Evolutionary conservation across 306 rosid genomes (phyloP).

Genomic region (Erythrophleum fordii): DNA sequence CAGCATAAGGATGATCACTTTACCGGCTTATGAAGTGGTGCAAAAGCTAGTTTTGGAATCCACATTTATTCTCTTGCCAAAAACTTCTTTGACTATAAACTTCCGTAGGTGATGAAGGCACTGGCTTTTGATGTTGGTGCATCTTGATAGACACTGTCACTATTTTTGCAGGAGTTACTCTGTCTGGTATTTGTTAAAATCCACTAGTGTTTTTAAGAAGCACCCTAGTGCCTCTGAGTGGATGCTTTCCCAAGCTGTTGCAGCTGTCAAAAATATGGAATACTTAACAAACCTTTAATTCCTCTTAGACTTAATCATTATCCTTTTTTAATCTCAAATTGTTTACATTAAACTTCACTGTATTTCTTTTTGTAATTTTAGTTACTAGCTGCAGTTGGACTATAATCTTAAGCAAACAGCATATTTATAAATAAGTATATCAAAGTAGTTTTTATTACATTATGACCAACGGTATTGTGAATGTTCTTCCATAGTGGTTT

Average conservation of each 20-base stretch:
- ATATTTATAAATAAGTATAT: too few species aligned
- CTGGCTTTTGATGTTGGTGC: too few species aligned
- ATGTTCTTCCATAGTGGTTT: not conserved
- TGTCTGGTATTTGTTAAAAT: not conserved
- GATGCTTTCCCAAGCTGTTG: too few species aligned
- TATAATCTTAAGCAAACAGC: too few species aligned
- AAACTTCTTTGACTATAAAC: not conserved
- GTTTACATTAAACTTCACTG: not conserved
- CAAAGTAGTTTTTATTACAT: too few species aligned
- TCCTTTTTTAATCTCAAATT: not conserved
- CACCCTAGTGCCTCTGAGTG: not conserved
- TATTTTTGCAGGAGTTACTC: too few species aligned
- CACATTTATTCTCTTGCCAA: too few species aligned
- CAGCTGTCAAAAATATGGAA: too few species aligned
- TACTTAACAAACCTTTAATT: too few species aligned
- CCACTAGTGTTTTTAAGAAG: not conserved
- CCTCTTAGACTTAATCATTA: not conserved
- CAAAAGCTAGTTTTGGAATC: constrained; percentile 23
- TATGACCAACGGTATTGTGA: not conserved
- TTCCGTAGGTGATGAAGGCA: not conserved
- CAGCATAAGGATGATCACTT: constrained; percentile 5
- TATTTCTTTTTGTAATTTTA: too few species aligned
- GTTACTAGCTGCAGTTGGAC: not conserved
- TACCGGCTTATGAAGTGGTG: not conserved
- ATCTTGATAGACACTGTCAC: not conserved